Percentiles rank a stretch among this genome's conserved stretches.
phyloP scores from a whole-genome alignment of 306 rosid species.

The Gillenia trifoliata region DNA sequence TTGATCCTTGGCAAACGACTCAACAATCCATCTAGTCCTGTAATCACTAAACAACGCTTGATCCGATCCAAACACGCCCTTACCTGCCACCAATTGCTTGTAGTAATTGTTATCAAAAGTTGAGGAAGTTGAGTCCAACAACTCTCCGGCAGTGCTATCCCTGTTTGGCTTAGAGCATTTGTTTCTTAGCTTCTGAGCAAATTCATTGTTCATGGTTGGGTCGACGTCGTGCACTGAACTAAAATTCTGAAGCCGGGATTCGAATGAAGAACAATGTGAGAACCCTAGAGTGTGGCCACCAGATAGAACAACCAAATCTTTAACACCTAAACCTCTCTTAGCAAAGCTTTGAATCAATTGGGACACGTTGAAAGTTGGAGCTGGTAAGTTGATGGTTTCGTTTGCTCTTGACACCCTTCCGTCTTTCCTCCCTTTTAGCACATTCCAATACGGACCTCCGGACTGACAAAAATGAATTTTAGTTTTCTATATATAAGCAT shows the following conservation, averaged over 20 bases:
- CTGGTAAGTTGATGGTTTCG: constrained; percentile 57
- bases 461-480: constrained; percentile 26
- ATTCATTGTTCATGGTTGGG: constrained; percentile 43
- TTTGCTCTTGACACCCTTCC: constrained; percentile 63
- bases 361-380: constrained; percentile 49
- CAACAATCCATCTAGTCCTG: constrained; percentile 65
- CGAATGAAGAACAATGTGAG: constrained; percentile 63
- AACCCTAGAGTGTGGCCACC: constrained; percentile 78
- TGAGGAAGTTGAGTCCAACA: constrained; percentile 65
- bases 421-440: constrained; percentile 70
- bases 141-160: constrained; percentile 42
- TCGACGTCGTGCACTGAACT: constrained; percentile 43
- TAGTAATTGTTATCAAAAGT: constrained; percentile 65
- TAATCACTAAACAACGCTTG: constrained; percentile 52
- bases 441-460: constrained; percentile 71
- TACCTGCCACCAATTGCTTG: constrained; percentile 40
- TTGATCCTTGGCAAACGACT: constrained; percentile 58
- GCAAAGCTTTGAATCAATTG: constrained; percentile 55
- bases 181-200: constrained; percentile 35
- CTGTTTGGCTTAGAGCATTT: constrained; percentile 46
- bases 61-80: constrained; percentile 64
- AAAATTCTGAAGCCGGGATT: constrained; percentile 42
- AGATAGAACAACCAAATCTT: constrained; percentile 69
- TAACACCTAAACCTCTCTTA: constrained; percentile 54
- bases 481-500: background rate